Percentiles rank a stretch among this genome's conserved stretches.
phyloP scores from a whole-genome alignment of 352 stramenopile genomes.

The Nothophytophthora sp. region DNA sequence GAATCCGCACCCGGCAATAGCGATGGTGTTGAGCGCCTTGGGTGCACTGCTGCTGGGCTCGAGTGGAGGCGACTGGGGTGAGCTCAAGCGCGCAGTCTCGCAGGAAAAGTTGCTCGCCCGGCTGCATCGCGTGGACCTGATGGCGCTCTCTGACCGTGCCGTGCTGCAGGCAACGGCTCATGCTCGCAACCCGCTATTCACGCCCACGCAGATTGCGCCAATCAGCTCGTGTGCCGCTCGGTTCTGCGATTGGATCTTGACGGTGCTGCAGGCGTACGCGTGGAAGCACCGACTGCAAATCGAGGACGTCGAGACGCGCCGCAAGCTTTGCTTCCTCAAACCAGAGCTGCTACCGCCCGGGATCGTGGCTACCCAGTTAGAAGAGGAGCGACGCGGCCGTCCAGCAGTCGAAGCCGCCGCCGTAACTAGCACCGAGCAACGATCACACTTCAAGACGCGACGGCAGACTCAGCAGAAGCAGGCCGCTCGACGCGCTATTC shows the following conservation, averaged over 20 bases:
- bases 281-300: constrained; percentile 53
- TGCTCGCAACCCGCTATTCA: constrained; percentile 70
- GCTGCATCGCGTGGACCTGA: constrained; percentile 54
- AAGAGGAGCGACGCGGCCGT: constrained; percentile 2
- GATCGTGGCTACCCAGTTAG: constrained; percentile 11
- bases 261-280: constrained; percentile 64
- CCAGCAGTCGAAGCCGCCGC: neutral
- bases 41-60: constrained; percentile 52
- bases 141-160: constrained; percentile 26
- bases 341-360: constrained; percentile 39
- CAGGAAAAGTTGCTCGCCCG: constrained; percentile 66
- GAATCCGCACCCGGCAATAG: constrained; percentile 72
- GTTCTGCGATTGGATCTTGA: constrained; percentile 90
- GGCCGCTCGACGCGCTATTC: constrained; percentile 48
- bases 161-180: constrained; percentile 48
- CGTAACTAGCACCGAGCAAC: constrained; percentile 1
- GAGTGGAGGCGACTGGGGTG: constrained; percentile 32
- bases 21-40: constrained; percentile 72
- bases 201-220: constrained; percentile 55
- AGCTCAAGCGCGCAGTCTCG: constrained; percentile 58
- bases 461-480: constrained; percentile 25
- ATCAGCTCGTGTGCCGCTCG: constrained; percentile 87
- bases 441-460: constrained; percentile 13
- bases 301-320: constrained; percentile 38
- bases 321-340: constrained; percentile 54